Percentiles rank a stretch among this genome's conserved stretches.
phyloP scores from a whole-genome alignment of 371 early-diverging fungal species.

The Umbelopsis sp. region DNA sequence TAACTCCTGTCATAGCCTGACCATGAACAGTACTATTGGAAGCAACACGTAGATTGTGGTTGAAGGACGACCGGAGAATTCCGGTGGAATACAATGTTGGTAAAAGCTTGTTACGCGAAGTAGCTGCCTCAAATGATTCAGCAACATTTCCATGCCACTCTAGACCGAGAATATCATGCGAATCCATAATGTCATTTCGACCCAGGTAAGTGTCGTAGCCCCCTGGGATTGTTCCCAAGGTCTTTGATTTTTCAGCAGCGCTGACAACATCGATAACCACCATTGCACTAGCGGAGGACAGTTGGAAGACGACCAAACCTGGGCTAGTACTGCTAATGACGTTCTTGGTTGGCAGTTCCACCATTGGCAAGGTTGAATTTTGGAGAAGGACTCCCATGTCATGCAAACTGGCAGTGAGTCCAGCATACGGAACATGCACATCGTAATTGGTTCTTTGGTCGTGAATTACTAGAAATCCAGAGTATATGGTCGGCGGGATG shows the following conservation, averaged over 20 bases:
- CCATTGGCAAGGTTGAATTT: conserved; percentile 39
- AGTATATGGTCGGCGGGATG: conserved; percentile 41
- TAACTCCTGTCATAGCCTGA: conserved; percentile 21
- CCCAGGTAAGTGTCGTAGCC: conserved; percentile 36
- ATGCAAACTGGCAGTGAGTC: conserved; percentile 33
- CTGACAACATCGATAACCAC: conserved; percentile 31
- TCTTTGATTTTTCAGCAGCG: conserved; percentile 23
- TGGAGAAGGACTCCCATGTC: conserved; percentile 36
- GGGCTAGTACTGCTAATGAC: conserved; percentile 20
- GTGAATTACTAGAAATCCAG: conserved; percentile 37
- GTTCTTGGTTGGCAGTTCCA: conserved; percentile 8
- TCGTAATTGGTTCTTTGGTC: conserved; percentile 21
- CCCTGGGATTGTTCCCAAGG: conserved; percentile 39
- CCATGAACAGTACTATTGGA: neutral
- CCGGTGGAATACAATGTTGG: conserved; percentile 2
- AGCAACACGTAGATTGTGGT: no score
- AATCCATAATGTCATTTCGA: conserved; percentile 32
- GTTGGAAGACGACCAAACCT: conserved; percentile 30
- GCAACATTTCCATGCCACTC: conserved; percentile 42
- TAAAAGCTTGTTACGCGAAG: conserved; percentile 15
- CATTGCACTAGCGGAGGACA: conserved; percentile 35
- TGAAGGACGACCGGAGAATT: neutral
- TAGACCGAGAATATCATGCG: conserved; percentile 29
- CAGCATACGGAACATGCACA: conserved; percentile 46
- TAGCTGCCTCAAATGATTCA: conserved; percentile 29